Conservation (phyloP, 2,329 filamentous ascomycete species). For the Mariannaea sp. region DNA sequence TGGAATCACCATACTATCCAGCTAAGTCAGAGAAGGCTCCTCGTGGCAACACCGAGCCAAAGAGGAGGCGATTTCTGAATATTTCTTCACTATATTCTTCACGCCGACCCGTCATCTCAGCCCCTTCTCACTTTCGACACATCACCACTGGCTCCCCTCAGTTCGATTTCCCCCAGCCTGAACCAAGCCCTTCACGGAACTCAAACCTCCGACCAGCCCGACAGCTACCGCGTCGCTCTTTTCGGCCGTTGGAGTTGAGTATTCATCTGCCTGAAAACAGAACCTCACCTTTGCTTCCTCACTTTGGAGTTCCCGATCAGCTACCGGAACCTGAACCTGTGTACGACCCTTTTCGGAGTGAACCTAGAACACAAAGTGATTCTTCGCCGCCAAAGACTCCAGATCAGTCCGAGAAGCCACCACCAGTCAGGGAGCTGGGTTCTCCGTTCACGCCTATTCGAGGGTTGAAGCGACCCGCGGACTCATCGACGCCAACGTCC, state of each 20-base stretch:
- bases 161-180: conserved; percentile 28
- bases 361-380: conserved; percentile 27
- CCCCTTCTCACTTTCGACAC: conserved; percentile 65
- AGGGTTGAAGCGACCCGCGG: background rate
- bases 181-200: conserved; percentile 28
- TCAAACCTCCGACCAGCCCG: conserved; percentile 33
- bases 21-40: conserved; percentile 34
- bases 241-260: conserved; percentile 62
- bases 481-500: background rate
- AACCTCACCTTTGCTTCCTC: conserved; percentile 61
- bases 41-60: conserved; percentile 50
- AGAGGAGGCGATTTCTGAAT: conserved; percentile 53
- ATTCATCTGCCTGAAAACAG: conserved; percentile 50
- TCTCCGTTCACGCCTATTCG: conserved; percentile 9
- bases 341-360: conserved; percentile 38
- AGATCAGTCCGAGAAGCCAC: conserved; percentile 1
- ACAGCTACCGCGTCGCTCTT: conserved; percentile 42
- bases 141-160: conserved; percentile 55
- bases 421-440: conserved; percentile 1
- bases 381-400: conserved; percentile 5
- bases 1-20: conserved; percentile 21
- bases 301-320: conserved; percentile 49
- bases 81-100: conserved; percentile 51
- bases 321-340: conserved; percentile 46
- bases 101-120: conserved; percentile 62